Conservation (phyloP, 768 basidiomycete species). For the Lactarius trivialis region DNA sequence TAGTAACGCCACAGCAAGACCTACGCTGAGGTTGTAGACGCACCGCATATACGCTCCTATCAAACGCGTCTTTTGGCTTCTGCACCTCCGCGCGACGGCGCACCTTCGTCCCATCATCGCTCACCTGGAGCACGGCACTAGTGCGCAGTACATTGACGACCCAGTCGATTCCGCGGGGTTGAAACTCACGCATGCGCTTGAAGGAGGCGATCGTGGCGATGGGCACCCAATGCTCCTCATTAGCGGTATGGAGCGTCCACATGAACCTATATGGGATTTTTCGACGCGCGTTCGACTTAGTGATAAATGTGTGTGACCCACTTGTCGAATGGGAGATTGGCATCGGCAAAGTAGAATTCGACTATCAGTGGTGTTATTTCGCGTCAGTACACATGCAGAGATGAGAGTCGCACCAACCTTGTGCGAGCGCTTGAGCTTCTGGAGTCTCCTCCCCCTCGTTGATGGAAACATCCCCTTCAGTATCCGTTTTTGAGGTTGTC, state of each 20-base stretch:
- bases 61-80: slow-evolving; percentile 71
- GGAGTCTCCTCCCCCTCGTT: slow-evolving; percentile 30
- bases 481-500: neutral
- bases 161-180: slow-evolving; percentile 55
- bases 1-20: neutral
- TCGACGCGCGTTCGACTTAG: neutral
- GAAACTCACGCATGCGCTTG: slow-evolving; percentile 86
- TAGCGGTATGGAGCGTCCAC: slow-evolving; percentile 84
- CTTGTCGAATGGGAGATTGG: slow-evolving; percentile 93
- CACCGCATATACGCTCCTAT: slow-evolving; percentile 85
- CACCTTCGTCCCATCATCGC: slow-evolving; percentile 64
- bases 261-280: slow-evolving; percentile 60
- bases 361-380: slow-evolving; percentile 40
- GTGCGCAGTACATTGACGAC: slow-evolving; percentile 58
- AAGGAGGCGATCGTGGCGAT: slow-evolving; percentile 84
- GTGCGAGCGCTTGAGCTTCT: slow-evolving; percentile 45
- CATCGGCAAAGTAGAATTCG: slow-evolving; percentile 94
- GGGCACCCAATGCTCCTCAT: slow-evolving; percentile 84
- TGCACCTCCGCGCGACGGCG: slow-evolving; percentile 69
- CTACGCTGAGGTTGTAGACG: slow-evolving; percentile 29
- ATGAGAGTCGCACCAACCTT: slow-evolving; percentile 37
- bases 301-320: slow-evolving; percentile 28
- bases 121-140: slow-evolving; percentile 60
- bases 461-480: neutral
- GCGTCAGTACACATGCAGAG: neutral